These are phyloP conservation scores for Pseudozyma thailandica DNA, from an alignment of 1,284 basidiomycete species.

Conservation along the genomic window DNA sequence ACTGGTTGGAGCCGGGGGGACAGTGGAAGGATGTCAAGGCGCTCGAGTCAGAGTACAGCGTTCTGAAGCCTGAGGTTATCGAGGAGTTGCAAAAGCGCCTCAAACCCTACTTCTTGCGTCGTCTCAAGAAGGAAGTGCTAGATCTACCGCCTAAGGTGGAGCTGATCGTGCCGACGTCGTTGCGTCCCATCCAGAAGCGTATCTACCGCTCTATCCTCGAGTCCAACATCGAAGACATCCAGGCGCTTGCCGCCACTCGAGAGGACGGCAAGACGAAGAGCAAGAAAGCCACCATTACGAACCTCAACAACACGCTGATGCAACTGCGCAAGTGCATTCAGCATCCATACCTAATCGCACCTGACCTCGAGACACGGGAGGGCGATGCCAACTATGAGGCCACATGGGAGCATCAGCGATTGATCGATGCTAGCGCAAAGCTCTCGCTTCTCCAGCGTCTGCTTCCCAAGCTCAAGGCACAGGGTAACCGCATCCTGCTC, in stretches of 20 bases:
- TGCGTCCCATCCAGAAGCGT: slow-evolving; percentile 87
- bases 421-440: slow-evolving; percentile 88
- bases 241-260: slow-evolving; percentile 44
- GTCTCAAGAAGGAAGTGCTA: slow-evolving; percentile 91
- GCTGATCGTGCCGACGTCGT: slow-evolving; percentile 87
- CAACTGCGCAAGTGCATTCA: slow-evolving; percentile 63
- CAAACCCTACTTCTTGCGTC: slow-evolving; percentile 89
- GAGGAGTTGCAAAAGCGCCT: slow-evolving; percentile 80
- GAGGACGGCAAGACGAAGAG: slow-evolving; percentile 15
- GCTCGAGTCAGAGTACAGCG: slow-evolving; percentile 47
- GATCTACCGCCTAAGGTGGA: slow-evolving; percentile 85
- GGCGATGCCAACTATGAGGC: slow-evolving; percentile 74
- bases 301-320: slow-evolving; percentile 62
- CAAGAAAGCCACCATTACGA: slow-evolving; percentile 44
- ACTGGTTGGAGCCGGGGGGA: slow-evolving; percentile 50
- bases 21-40: slow-evolving; percentile 50
- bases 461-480: slow-evolving; percentile 66
- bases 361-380: slow-evolving; percentile 76
- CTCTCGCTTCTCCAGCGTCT: slow-evolving; percentile 62
- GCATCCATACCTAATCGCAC: slow-evolving; percentile 78
- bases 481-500: slow-evolving; percentile 65
- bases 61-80: slow-evolving; percentile 59
- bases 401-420: slow-evolving; percentile 78
- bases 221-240: slow-evolving; percentile 55
- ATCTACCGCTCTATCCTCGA: slow-evolving; percentile 75